Percentiles rank a stretch among this genome's conserved stretches.
phyloP scores from a whole-genome alignment of 352 stramenopile genomes.

The Pelagophyceae sp. region DNA sequence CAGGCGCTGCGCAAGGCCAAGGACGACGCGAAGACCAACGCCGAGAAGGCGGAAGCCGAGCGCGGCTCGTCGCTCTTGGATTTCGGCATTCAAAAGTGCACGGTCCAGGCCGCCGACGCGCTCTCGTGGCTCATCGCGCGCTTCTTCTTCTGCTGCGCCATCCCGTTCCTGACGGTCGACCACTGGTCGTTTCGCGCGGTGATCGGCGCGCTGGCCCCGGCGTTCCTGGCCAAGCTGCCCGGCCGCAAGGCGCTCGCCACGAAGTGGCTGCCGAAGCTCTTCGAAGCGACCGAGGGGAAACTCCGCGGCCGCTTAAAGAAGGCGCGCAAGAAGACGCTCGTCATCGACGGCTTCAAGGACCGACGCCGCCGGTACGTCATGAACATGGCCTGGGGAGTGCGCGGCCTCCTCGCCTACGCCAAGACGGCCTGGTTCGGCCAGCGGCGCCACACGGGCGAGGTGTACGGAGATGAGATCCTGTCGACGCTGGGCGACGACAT shows the following conservation, averaged over 20 bases:
- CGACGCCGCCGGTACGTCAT: neutral
- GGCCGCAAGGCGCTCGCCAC: neutral
- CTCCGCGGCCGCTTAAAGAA: neutral
- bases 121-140: too few relatives aligned
- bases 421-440: neutral
- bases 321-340: neutral
- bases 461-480: neutral
- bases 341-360: constrained; percentile 3
- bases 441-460: neutral
- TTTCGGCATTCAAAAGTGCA: too few relatives aligned
- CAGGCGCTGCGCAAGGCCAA: too few relatives aligned
- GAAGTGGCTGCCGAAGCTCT: neutral
- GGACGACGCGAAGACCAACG: too few relatives aligned
- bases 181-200: neutral
- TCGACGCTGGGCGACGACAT: neutral
- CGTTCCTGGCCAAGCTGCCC: neutral
- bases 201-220: neutral
- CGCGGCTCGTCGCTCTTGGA: too few relatives aligned
- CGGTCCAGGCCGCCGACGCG: too few relatives aligned
- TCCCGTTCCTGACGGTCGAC: neutral
- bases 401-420: neutral
- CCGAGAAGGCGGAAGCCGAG: too few relatives aligned
- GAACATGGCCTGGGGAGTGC: neutral
- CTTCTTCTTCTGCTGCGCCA: neutral
- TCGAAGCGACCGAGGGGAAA: neutral